Conservation (phyloP, 768 basidiomycete genomes). For the Tricholoma sp. region DNA sequence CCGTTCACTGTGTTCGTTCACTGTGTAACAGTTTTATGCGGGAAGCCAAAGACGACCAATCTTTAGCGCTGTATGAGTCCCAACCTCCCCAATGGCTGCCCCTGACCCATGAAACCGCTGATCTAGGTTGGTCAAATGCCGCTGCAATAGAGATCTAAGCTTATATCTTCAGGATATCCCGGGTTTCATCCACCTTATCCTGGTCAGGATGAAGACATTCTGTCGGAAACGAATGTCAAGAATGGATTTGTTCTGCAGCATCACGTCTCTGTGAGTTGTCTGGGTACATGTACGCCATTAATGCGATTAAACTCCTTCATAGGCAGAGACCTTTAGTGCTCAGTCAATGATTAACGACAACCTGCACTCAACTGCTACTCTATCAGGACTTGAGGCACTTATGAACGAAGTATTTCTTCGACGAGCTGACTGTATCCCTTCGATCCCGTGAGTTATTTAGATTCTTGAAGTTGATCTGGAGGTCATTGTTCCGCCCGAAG, state of each 20-base stretch:
- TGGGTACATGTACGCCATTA: not conserved
- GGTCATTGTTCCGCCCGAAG: slow-evolving; percentile 27
- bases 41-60: slow-evolving; percentile 26
- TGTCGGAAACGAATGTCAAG: slow-evolving; percentile 62
- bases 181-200: slow-evolving; percentile 75
- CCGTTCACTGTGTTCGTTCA: not conserved
- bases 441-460: slow-evolving; percentile 54
- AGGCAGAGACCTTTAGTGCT: slow-evolving; percentile 66
- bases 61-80: slow-evolving; percentile 54
- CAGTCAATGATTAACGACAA: slow-evolving; percentile 47
- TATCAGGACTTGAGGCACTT: slow-evolving; percentile 63
- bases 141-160: not conserved
- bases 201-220: slow-evolving; percentile 68
- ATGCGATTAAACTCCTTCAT: not conserved
- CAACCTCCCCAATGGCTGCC: slow-evolving; percentile 74
- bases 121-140: slow-evolving; percentile 50
- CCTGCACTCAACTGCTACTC: slow-evolving; percentile 44
- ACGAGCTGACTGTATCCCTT: slow-evolving; percentile 48
- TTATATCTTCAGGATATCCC: slow-evolving; percentile 50
- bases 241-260: slow-evolving; percentile 53
- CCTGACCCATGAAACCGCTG: slow-evolving; percentile 57
- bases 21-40: slow-evolving; percentile 22
- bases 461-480: not conserved
- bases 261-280: slow-evolving; percentile 51
- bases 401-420: slow-evolving; percentile 74